Evolutionary conservation across 345 rosid genomes (phyloP), one percentile per base, ranked within the genome.

Genomic region (Aegle marmelos): DNA sequence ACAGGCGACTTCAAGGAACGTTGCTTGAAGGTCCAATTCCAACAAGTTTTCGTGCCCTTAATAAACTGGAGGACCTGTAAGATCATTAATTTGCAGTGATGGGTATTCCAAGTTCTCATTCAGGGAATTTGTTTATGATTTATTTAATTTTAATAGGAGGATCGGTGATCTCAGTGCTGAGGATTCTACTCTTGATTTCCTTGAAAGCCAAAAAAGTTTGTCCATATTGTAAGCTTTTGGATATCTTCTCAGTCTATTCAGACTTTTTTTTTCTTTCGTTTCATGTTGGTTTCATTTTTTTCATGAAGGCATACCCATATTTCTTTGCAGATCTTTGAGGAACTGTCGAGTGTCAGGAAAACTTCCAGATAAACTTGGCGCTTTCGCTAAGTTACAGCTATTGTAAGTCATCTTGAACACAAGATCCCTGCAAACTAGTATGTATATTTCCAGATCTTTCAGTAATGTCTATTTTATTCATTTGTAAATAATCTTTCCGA

Each of bases 21-120:
- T 33, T 65, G 74, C 90, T 90, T 21, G 83, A 85, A 82, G 93
- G 93, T 78, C 90, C 91, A 28, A 88, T 90, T 22, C 93, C 93
- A 50, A 76, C 71, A 79, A 90, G 75, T 80, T 86, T 88, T 11
- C 74, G 74, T 2, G 81, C 80, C 75, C 82, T 13, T 5, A 64
- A 64, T 19, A 88, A 86, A 65, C 75, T 90, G 72, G 80, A 81
- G 22, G 85, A 81, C 83, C 81, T 90, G 91, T 90, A 84, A 84
- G 87, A 58, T 60, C 59, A 70, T 75, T 11, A 25, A 22, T 30
- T 63, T 16, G 11, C 17, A 8, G 36, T 7, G 2, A 30, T 30
- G 39, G 68, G 1, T 33, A 1, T 48, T 27, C 24, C 17, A n/a
- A 27, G 21, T 69, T 30, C 61, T 58, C 24, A 22, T 58, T 24